Percentiles rank a stretch among this genome's conserved stretches.
These are phyloP conservation scores for Saccharomycopsis amapae DNA, from an alignment of 805 yeast genomes.

Conservation along the genomic window DNA sequence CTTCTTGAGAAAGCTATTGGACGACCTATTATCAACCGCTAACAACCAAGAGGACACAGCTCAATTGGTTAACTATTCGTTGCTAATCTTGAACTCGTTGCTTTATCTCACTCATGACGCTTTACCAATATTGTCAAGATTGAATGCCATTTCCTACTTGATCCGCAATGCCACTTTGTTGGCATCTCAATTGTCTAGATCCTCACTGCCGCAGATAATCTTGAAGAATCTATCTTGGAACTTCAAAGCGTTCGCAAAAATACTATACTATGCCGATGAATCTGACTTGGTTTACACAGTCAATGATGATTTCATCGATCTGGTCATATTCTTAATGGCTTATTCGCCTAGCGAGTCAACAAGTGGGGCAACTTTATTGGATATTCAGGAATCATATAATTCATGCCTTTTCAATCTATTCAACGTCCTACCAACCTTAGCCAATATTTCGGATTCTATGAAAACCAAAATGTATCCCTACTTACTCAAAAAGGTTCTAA, in stretches of 20 bases:
- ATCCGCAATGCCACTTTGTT: background rate
- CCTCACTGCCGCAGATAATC: background rate
- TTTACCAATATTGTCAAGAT: background rate
- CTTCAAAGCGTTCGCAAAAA: constrained; percentile 11
- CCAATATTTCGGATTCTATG: background rate
- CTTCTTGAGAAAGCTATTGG: background rate
- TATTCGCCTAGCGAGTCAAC: background rate
- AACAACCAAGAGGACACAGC: background rate
- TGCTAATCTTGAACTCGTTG: constrained; percentile 5
- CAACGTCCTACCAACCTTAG: constrained; percentile 5
- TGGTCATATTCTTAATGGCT: background rate
- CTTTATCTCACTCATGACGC: constrained; percentile 3
- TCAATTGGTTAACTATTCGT: constrained; percentile 2
- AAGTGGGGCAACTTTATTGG: background rate
- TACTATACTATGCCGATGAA: constrained; percentile 1
- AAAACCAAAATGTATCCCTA: constrained; percentile 6
- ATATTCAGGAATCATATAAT: background rate
- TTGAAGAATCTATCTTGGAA: constrained; percentile 11
- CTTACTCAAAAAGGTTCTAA: background rate
- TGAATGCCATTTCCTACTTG: background rate
- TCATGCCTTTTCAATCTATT: constrained; percentile 2
- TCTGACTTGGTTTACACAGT: background rate
- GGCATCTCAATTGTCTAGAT: background rate
- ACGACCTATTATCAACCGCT: background rate
- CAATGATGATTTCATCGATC: background rate